A percentile compares a stretch with the other conserved stretches of the same genome.
Conservation (phyloP, 208 protist genomes). For the Leishmania martiniquensis region DNA sequence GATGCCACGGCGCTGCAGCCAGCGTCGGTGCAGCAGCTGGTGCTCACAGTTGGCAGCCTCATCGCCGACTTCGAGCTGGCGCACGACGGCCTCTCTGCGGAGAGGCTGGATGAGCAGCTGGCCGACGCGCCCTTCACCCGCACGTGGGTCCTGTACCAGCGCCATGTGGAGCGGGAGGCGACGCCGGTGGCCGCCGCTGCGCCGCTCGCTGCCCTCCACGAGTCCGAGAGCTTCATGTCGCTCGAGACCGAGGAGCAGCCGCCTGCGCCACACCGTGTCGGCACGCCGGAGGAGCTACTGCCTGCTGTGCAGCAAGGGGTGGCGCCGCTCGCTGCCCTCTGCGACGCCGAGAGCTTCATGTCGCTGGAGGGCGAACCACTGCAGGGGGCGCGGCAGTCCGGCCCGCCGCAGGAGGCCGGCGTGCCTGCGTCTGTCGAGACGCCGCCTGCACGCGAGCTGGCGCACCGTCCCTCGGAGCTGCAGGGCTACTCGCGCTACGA, state of each 20-base stretch:
- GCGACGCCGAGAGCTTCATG: not conserved
- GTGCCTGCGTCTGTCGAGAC: not conserved
- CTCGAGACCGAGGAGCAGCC: constrained; percentile 10
- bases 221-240: constrained; percentile 26
- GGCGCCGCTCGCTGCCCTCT: no score
- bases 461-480: not conserved
- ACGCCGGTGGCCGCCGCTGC: not conserved
- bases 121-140: not conserved
- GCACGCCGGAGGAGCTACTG: no score
- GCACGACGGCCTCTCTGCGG: no score
- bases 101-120: no score
- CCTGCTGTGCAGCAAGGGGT: not conserved
- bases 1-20: not conserved
- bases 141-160: not conserved
- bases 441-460: no score
- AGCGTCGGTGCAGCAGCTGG: constrained; percentile 7
- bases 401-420: not conserved
- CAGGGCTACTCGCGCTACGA: not conserved
- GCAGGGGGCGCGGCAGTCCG: no score
- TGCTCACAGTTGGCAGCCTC: not conserved
- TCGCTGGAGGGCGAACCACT: not conserved
- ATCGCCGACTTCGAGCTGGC: no score
- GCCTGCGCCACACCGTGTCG: not conserved
- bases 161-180: not conserved
- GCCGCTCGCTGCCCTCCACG: not conserved